These are phyloP conservation scores for Arachnomyces sp. DNA, from an alignment of 2,329 filamentous ascomycete genomes.

Conservation along the genomic window DNA sequence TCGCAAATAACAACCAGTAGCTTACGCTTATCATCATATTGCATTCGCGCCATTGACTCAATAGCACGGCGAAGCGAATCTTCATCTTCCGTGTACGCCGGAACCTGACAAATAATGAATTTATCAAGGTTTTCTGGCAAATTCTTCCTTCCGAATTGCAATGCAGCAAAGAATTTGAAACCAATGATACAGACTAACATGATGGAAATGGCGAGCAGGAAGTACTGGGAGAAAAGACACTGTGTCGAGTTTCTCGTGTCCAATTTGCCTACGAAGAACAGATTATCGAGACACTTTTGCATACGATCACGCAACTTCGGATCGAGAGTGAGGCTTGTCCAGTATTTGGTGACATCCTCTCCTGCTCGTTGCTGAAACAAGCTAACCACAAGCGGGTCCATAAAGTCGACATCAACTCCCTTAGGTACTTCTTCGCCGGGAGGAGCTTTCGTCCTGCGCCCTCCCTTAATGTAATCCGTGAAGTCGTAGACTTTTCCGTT, in stretches of 20 bases:
- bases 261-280: slow-evolving; percentile 88
- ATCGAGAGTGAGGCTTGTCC: slow-evolving; percentile 61
- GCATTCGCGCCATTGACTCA: slow-evolving; percentile 90
- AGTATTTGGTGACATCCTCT: slow-evolving; percentile 73
- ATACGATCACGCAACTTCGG: slow-evolving; percentile 55
- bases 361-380: slow-evolving; percentile 74
- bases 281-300: slow-evolving; percentile 78
- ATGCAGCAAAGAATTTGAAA: slow-evolving; percentile 94
- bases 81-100: slow-evolving; percentile 96
- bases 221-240: slow-evolving; percentile 83
- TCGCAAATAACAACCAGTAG: slow-evolving; percentile 87
- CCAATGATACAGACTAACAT: slow-evolving; percentile 73
- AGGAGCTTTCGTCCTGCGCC: slow-evolving; percentile 56
- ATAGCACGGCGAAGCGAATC: slow-evolving; percentile 95
- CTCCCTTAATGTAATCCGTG: slow-evolving; percentile 72
- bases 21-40: slow-evolving; percentile 97
- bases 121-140: slow-evolving; percentile 95
- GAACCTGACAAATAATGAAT: slow-evolving; percentile 95
- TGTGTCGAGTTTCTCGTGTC: slow-evolving; percentile 81
- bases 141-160: slow-evolving; percentile 89
- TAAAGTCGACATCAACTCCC: slow-evolving; percentile 62
- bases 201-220: slow-evolving; percentile 77
- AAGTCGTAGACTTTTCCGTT: slow-evolving; percentile 79
- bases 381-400: slow-evolving; percentile 64
- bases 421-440: slow-evolving; percentile 44